Percentiles rank a stretch among this genome's conserved stretches.
Evolutionary conservation across 2,329 filamentous ascomycete genomes (phyloP).

Genomic region (Stemphylium lycopersici): DNA sequence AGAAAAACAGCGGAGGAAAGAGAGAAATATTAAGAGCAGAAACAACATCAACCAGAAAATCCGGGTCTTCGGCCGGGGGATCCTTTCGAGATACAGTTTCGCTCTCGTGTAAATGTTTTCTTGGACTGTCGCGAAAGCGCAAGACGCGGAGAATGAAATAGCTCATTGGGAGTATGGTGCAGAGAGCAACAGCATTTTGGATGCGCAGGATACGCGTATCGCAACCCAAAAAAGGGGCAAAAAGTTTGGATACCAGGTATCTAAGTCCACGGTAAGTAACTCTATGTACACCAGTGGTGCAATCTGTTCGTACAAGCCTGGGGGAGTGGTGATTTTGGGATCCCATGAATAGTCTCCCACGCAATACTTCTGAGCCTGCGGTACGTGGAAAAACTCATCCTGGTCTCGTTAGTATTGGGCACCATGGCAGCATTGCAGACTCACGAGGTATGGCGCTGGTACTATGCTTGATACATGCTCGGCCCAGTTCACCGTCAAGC

Average conservation of each 20-base stretch:
- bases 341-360: conserved; percentile 78
- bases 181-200: conserved; percentile 48
- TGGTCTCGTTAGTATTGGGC: conserved; percentile 44
- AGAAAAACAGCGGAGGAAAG: conserved; percentile 94
- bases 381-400: conserved; percentile 89
- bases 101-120: not conserved
- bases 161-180: conserved; percentile 42
- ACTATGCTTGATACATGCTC: conserved; percentile 55
- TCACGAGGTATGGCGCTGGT: conserved; percentile 64
- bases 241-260: conserved; percentile 51
- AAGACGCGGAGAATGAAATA: conserved; percentile 31
- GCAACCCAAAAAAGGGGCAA: conserved; percentile 50
- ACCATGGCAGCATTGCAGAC: conserved; percentile 21
- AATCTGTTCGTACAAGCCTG: conserved; percentile 66
- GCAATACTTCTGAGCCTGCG: conserved; percentile 90
- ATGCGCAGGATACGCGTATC: conserved; percentile 46
- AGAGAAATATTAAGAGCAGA: conserved; percentile 79
- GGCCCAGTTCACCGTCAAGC: conserved; percentile 33
- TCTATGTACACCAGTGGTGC: not conserved
- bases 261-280: conserved; percentile 43
- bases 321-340: conserved; percentile 95
- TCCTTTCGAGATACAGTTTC: not conserved
- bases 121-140: conserved; percentile 8
- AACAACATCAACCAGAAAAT: conserved; percentile 54
- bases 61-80: conserved; percentile 36